phyloP scores from a whole-genome alignment of 208 protist genomes.

The Phytomonas francai region DNA sequence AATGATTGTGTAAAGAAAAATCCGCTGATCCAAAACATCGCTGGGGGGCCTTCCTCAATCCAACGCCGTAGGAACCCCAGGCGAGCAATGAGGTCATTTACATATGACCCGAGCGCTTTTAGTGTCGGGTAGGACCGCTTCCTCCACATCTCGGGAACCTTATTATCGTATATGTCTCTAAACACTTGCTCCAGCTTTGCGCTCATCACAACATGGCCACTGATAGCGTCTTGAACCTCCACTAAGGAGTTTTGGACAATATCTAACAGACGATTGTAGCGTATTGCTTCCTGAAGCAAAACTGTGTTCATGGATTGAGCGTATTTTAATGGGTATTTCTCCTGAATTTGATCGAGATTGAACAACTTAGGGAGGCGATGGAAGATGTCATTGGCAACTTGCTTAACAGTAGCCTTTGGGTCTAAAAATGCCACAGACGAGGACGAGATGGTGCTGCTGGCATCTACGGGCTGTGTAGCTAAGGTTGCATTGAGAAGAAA shows the following conservation, averaged over 20 bases:
- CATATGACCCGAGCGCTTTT: slow-evolving; percentile 94
- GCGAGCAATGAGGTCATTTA: slow-evolving; percentile 91
- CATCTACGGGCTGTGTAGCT: slow-evolving; percentile 80
- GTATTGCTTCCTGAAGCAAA: slow-evolving; percentile 88
- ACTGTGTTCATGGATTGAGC: slow-evolving; percentile 95
- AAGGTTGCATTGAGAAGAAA: slow-evolving; percentile 85
- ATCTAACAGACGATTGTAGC: slow-evolving; percentile 91
- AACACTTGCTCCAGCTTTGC: slow-evolving; percentile 93
- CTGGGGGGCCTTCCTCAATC: slow-evolving; percentile 77
- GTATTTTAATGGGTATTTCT: slow-evolving; percentile 86
- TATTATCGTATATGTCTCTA: slow-evolving; percentile 89
- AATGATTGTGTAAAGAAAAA: slow-evolving; percentile 98
- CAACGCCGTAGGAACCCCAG: slow-evolving; percentile 89
- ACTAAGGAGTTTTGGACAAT: slow-evolving; percentile 87
- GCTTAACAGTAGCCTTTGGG: slow-evolving; percentile 76
- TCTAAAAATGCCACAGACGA: slow-evolving; percentile 41
- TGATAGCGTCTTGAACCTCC: slow-evolving; percentile 93
- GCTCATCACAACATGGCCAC: slow-evolving; percentile 97
- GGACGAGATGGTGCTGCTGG: slow-evolving; percentile 6
- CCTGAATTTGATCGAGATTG: slow-evolving; percentile 84
- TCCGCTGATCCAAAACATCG: slow-evolving; percentile 92
- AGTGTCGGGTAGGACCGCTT: slow-evolving; percentile 93
- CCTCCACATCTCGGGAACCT: slow-evolving; percentile 89
- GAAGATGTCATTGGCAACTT: slow-evolving; percentile 84
- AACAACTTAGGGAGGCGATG: slow-evolving; percentile 81